Conservation (phyloP, 371 early-diverging fungal genomes). For the Polyrhizophydium stewartii region DNA sequence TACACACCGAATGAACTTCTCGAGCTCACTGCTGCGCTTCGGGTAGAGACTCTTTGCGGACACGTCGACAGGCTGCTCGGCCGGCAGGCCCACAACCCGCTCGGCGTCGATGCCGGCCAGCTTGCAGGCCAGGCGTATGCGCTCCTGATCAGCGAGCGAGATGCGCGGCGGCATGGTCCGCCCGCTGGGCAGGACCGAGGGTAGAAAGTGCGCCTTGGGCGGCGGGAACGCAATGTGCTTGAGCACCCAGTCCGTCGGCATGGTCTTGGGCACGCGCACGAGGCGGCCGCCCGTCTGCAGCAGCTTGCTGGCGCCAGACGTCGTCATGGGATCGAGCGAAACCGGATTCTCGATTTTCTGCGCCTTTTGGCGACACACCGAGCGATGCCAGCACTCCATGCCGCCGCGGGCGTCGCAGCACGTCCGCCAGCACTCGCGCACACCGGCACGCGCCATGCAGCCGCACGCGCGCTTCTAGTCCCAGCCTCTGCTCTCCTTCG, state of each 20-base stretch:
- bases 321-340: too few relatives aligned
- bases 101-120: conserved; percentile 34
- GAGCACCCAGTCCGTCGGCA: conserved; percentile 34
- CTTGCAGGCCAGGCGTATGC: conserved; percentile 26
- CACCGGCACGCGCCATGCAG: too few relatives aligned
- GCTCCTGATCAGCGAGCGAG: conserved; percentile 19
- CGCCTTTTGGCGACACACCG: too few relatives aligned
- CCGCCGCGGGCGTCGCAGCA: too few relatives aligned
- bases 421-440: too few relatives aligned
- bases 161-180: conserved; percentile 24
- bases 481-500: too few relatives aligned
- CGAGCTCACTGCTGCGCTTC: conserved; percentile 8
- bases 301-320: too few relatives aligned
- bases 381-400: too few relatives aligned
- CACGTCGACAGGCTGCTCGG: conserved; percentile 6
- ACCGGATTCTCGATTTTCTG: too few relatives aligned
- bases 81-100: conserved; percentile 13
- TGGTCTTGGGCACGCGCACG: conserved; percentile 21
- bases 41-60: conserved; percentile 3
- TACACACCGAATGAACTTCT: conserved; percentile 12
- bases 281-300: too few relatives aligned
- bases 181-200: conserved; percentile 14
- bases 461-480: too few relatives aligned
- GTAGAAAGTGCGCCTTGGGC: conserved; percentile 15
- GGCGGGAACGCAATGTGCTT: conserved; percentile 36